Evolutionary conservation across 805 yeast species (phyloP).

Genomic region (Candida andamanensis): DNA sequence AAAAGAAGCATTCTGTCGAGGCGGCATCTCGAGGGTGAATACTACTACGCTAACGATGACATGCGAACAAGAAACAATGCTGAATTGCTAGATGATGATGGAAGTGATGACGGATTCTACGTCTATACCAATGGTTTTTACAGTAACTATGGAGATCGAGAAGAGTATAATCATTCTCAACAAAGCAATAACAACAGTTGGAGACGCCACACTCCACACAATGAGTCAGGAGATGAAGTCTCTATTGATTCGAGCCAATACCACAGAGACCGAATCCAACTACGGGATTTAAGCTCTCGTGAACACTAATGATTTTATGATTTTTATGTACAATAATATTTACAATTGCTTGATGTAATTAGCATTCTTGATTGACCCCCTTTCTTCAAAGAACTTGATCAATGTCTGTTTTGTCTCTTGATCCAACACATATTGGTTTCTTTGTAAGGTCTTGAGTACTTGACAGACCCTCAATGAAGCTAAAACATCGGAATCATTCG

Average conservation of each 20-base stretch:
- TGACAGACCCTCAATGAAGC: too few species aligned
- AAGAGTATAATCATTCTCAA: slow-evolving; percentile 10
- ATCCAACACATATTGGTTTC: too few species aligned
- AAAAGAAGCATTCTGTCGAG: slow-evolving; percentile 61
- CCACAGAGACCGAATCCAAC: neutral
- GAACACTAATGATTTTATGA: slow-evolving; percentile 1
- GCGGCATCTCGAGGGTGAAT: slow-evolving; percentile 30
- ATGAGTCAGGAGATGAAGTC: slow-evolving; percentile 11
- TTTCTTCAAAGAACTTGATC: too few species aligned
- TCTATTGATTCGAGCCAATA: slow-evolving; percentile 11
- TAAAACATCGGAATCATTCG: too few species aligned
- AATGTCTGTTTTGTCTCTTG: too few species aligned
- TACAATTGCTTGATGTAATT: too few species aligned
- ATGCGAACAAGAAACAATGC: slow-evolving; percentile 24
- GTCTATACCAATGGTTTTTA: slow-evolving; percentile 40
- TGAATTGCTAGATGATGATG: slow-evolving; percentile 7
- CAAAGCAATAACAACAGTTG: slow-evolving; percentile 13
- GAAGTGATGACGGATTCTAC: slow-evolving; percentile 40
- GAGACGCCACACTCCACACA: slow-evolving; percentile 15
- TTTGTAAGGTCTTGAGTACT: too few species aligned
- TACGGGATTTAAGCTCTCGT: neutral
- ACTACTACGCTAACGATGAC: slow-evolving; percentile 27
- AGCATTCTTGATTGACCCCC: too few species aligned
- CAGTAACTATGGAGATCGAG: slow-evolving; percentile 19
- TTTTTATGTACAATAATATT: neutral